Conservation (phyloP, 208 protist species). For the Leptomonas seymouri region DNA sequence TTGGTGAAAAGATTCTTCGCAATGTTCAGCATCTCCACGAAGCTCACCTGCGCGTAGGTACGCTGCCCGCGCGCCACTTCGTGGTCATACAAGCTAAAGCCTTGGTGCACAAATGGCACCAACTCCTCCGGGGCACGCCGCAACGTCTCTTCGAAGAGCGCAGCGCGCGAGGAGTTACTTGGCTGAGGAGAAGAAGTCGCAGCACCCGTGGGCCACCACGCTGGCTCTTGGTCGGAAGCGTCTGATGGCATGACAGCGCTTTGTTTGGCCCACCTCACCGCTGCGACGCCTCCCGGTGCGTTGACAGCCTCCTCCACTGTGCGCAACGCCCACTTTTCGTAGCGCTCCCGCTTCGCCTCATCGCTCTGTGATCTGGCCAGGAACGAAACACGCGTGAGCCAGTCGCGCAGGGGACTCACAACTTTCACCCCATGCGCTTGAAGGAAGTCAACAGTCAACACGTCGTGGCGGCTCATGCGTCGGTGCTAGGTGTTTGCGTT, state of each 20-base stretch:
- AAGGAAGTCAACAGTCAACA: conserved; percentile 59
- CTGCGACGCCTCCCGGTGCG: conserved; percentile 34
- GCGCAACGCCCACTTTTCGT: conserved; percentile 70
- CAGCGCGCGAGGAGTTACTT: conserved; percentile 18
- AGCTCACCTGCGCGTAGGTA: conserved; percentile 60
- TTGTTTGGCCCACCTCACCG: conserved; percentile 49
- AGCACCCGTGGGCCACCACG: conserved; percentile 16
- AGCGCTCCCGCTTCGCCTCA: conserved; percentile 44
- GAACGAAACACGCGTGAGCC: conserved; percentile 68
- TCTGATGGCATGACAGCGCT: conserved; percentile 71
- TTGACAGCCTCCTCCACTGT: conserved; percentile 57
- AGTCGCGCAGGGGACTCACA: conserved; percentile 54
- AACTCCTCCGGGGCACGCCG: conserved; percentile 53
- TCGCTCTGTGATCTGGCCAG: conserved; percentile 48
- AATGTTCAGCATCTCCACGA: conserved; percentile 71
- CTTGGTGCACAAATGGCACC: conserved; percentile 57
- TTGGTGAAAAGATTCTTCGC: conserved; percentile 53
- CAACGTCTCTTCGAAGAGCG: conserved; percentile 54
- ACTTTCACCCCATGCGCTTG: conserved; percentile 48
- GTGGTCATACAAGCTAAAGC: conserved; percentile 63
- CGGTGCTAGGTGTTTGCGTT: background rate
- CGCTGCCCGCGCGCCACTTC: conserved; percentile 57
- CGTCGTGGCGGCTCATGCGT: conserved; percentile 27
- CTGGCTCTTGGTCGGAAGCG: conserved; percentile 37
- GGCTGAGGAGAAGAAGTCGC: background rate